phyloP scores from a whole-genome alignment of 106 monocot species.

The Agapanthus africanus region DNA sequence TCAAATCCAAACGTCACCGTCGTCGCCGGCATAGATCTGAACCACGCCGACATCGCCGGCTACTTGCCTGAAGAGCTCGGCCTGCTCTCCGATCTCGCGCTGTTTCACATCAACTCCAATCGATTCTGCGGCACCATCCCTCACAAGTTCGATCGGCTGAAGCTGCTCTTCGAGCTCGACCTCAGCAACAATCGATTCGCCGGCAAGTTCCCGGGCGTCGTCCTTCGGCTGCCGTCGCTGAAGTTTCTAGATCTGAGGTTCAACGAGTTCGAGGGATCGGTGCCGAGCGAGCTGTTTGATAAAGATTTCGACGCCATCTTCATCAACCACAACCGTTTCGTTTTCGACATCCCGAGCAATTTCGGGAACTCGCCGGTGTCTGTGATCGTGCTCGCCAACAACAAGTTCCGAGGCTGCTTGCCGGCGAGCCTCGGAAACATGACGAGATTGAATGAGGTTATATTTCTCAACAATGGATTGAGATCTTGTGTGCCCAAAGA shows the following conservation, averaged over 20 bases:
- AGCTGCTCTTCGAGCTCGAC: slow-evolving; percentile 68
- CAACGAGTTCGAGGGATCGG: slow-evolving; percentile 79
- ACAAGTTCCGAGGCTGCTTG: slow-evolving; percentile 65
- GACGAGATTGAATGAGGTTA: slow-evolving; percentile 60
- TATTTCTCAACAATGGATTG: slow-evolving; percentile 55
- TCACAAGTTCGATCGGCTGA: slow-evolving; percentile 21
- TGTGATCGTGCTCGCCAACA: slow-evolving; percentile 76
- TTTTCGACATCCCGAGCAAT: slow-evolving; percentile 53
- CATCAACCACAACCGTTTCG: slow-evolving; percentile 66
- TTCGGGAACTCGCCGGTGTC: slow-evolving; percentile 79
- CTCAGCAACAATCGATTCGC: slow-evolving; percentile 81
- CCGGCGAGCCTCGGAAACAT: slow-evolving; percentile 78
- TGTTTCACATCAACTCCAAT: slow-evolving; percentile 85
- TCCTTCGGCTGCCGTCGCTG: slow-evolving; percentile 47
- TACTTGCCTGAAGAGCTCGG: slow-evolving; percentile 68
- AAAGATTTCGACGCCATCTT: slow-evolving; percentile 66
- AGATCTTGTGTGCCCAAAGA: slow-evolving; percentile 51
- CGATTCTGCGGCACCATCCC: slow-evolving; percentile 79
- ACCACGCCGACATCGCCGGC: slow-evolving; percentile 80
- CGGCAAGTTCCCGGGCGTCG: slow-evolving; percentile 65
- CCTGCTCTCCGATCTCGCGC: slow-evolving; percentile 55
- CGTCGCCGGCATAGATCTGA: slow-evolving; percentile 78
- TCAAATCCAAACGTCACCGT: slow-evolving; percentile 25
- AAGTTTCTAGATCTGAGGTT: slow-evolving; percentile 60
- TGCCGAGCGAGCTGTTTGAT: slow-evolving; percentile 37